Evolutionary conservation across 2,329 filamentous ascomycete genomes (phyloP).

Genomic region (Aspergillus eucalypticola): DNA sequence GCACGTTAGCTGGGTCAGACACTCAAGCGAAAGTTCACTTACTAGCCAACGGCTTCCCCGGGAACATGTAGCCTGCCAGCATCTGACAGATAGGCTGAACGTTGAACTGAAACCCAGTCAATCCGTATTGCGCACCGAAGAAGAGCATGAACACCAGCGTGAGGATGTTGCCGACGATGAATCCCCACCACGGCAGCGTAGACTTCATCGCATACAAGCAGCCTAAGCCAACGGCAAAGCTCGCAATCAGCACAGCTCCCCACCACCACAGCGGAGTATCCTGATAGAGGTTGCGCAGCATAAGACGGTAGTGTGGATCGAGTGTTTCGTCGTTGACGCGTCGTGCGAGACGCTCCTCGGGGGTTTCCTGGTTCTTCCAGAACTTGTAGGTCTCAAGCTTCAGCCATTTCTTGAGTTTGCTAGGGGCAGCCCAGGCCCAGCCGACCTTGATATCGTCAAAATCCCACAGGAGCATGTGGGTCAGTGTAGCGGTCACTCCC

Average conservation of each 20-base stretch:
- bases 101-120: constrained; percentile 6
- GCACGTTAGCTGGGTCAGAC: background rate
- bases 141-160: constrained; percentile 7
- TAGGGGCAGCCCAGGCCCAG: constrained; percentile 3
- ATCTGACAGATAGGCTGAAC: constrained; percentile 8
- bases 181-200: constrained; percentile 6
- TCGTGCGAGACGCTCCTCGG: background rate
- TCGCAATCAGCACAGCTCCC: background rate
- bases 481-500: constrained; percentile 4
- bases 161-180: constrained; percentile 5
- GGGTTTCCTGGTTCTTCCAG: constrained; percentile 4
- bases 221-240: constrained; percentile 2
- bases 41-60: constrained; percentile 3
- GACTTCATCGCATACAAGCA: constrained; percentile 8
- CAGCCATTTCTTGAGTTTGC: constrained; percentile 4
- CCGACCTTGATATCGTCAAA: constrained; percentile 3
- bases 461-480: constrained; percentile 5
- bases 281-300: background rate
- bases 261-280: constrained; percentile 7
- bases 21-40: background rate
- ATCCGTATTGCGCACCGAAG: constrained; percentile 3
- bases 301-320: constrained; percentile 5
- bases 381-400: constrained; percentile 6
- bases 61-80: constrained; percentile 8
- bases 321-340: background rate